phyloP scores from a whole-genome alignment of 805 yeast genomes.

The Yarrowia hollandica region DNA sequence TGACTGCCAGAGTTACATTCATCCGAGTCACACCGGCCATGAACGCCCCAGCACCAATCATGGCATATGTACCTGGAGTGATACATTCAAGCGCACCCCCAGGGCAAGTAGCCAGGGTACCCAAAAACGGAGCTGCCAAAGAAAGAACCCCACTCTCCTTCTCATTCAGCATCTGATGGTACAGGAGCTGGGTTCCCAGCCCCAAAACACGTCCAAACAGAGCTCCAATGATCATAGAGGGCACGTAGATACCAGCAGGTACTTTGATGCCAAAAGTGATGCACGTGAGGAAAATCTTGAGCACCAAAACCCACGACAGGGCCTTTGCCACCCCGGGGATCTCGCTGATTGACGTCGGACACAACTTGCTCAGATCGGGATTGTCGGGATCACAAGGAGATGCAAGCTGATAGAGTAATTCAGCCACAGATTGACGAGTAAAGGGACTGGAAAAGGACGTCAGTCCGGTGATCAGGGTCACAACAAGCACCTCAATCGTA shows the following conservation, averaged over 20 bases:
- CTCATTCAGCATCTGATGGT: conserved; percentile 11
- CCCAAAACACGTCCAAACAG: conserved; percentile 56
- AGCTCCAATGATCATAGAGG: conserved; percentile 65
- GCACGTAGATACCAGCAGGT: conserved; percentile 63
- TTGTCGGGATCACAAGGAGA: conserved; percentile 46
- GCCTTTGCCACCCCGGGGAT: conserved; percentile 42
- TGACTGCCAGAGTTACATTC: conserved; percentile 87
- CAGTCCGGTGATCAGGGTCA: conserved; percentile 50
- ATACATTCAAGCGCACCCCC: conserved; percentile 43
- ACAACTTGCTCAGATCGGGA: conserved; percentile 34
- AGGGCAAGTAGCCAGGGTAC: conserved; percentile 12
- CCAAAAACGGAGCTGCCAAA: not conserved
- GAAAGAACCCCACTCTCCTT: conserved; percentile 1
- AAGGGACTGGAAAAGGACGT: conserved; percentile 52
- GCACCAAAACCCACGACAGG: conserved; percentile 47
- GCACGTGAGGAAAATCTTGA: conserved; percentile 51
- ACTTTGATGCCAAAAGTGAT: conserved; percentile 59
- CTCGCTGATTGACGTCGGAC: conserved; percentile 38
- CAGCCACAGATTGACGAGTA: conserved; percentile 52
- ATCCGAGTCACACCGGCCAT: conserved; percentile 92
- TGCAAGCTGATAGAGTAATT: conserved; percentile 52
- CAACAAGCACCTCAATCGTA: conserved; percentile 47
- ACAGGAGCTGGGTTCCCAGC: conserved; percentile 39
- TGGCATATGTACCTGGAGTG: conserved; percentile 92
- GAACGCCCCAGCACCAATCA: conserved; percentile 94